A percentile compares a stretch with the other conserved stretches of the same genome.
Conservation (phyloP, 2,329 filamentous ascomycete species). For the Zasmidium citrigriseum region DNA sequence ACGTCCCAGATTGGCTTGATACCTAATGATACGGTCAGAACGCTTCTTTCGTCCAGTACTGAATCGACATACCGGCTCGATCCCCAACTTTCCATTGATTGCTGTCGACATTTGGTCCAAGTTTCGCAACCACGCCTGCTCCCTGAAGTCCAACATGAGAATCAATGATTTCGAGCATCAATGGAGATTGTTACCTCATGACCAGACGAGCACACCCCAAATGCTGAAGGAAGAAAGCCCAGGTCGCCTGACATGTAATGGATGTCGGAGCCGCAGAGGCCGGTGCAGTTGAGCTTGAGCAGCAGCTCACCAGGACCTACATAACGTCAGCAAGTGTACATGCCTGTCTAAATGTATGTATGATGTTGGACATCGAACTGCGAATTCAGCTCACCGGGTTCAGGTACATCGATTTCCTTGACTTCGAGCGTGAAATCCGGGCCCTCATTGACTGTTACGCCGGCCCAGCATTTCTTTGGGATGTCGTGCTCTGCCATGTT, state of each 20-base stretch:
- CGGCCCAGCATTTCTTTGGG: slow-evolving; percentile 53
- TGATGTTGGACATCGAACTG: no score
- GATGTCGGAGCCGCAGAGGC: slow-evolving; percentile 59
- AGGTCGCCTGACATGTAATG: slow-evolving; percentile 50
- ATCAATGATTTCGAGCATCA: no score
- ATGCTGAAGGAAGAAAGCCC: neutral
- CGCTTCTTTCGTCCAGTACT: neutral
- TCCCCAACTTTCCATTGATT: slow-evolving; percentile 56
- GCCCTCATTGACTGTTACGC: slow-evolving; percentile 53
- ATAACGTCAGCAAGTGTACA: neutral
- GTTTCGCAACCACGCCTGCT: slow-evolving; percentile 58
- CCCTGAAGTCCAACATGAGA: slow-evolving; percentile 55
- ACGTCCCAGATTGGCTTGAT: slow-evolving; percentile 52
- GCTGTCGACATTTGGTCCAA: slow-evolving; percentile 53
- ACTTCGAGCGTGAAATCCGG: slow-evolving; percentile 52
- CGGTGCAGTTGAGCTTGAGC: slow-evolving; percentile 59
- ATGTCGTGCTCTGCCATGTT: slow-evolving; percentile 35
- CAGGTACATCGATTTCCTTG: slow-evolving; percentile 50
- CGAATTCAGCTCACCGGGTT: slow-evolving; percentile 41
- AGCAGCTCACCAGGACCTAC: slow-evolving; percentile 52
- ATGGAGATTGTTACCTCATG: slow-evolving; percentile 47
- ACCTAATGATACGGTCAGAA: neutral
- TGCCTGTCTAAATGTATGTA: no score
- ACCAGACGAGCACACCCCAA: neutral
- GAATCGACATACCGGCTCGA: slow-evolving; percentile 46